Conservation (phyloP, 176 grass and related monocot species). For the maize (Zea mays) region Zm-B73-REFERENCE-NAM-5.0 NC_050100.1:4885501-4886000, state of each 20-base stretch:
- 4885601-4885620: conserved; percentile 46
- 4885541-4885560: conserved; percentile 45
- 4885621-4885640: conserved; percentile 44
- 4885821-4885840: background rate
- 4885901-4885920: background rate
- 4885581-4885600: conserved; percentile 49
- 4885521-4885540: conserved; percentile 44
- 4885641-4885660: conserved; percentile 48
- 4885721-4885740: too few species aligned
- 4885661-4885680: background rate
- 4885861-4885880: background rate
- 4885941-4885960: background rate
- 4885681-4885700: too few species aligned
- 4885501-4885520: conserved; percentile 32
- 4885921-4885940: background rate
- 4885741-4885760: background rate
- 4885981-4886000: too few species aligned
- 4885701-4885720: background rate
- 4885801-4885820: background rate
- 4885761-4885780: background rate
- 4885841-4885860: background rate
- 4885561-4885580: conserved; percentile 45
- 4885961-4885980: background rate
- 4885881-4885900: background rate
- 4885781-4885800: too few species aligned